Conservation (phyloP, 352 stramenopile species). For the Pythium phragmiticola region DNA sequence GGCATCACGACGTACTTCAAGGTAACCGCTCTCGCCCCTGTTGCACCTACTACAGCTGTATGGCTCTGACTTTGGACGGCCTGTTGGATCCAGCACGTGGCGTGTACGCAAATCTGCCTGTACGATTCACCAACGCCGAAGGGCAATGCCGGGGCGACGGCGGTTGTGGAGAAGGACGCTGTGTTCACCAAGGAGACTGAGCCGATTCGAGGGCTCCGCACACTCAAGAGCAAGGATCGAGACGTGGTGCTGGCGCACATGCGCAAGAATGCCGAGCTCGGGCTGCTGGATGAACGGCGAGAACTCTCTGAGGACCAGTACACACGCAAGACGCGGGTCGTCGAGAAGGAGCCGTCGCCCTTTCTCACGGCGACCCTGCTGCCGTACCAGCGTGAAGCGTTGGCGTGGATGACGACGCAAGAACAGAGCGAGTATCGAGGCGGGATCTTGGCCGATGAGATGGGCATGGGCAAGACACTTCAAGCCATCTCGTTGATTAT, state of each 20-base stretch:
- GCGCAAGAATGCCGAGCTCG: slow-evolving; percentile 45
- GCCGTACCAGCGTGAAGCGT: slow-evolving; percentile 98
- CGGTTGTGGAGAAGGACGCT: slow-evolving; percentile 5
- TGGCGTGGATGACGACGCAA: slow-evolving; percentile 94
- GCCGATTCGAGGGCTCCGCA: slow-evolving; percentile 47
- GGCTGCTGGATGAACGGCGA: slow-evolving; percentile 65
- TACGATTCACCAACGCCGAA: not conserved
- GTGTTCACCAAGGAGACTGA: slow-evolving; percentile 26
- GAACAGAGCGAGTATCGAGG: slow-evolving; percentile 90
- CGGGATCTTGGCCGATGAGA: slow-evolving; percentile 98
- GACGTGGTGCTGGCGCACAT: slow-evolving; percentile 55
- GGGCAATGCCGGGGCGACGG: not conserved
- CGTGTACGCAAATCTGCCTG: slow-evolving; percentile 46
- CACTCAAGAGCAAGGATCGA: slow-evolving; percentile 43
- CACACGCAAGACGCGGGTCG: slow-evolving; percentile 63
- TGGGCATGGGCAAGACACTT: slow-evolving; percentile 98
- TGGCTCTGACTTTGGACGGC: not conserved
- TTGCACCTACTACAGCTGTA: not conserved
- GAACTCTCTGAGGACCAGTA: slow-evolving; percentile 72
- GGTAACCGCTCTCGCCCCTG: slow-evolving; percentile 28
- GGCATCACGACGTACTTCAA: slow-evolving; percentile 82
- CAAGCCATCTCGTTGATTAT: slow-evolving; percentile 97
- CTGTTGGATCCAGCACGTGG: slow-evolving; percentile 31
- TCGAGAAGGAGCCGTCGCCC: slow-evolving; percentile 71
- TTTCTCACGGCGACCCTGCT: slow-evolving; percentile 89